phyloP scores from a whole-genome alignment of 495 filamentous ascomycete genomes.

The Penicillium macrosclerotiorum region DNA sequence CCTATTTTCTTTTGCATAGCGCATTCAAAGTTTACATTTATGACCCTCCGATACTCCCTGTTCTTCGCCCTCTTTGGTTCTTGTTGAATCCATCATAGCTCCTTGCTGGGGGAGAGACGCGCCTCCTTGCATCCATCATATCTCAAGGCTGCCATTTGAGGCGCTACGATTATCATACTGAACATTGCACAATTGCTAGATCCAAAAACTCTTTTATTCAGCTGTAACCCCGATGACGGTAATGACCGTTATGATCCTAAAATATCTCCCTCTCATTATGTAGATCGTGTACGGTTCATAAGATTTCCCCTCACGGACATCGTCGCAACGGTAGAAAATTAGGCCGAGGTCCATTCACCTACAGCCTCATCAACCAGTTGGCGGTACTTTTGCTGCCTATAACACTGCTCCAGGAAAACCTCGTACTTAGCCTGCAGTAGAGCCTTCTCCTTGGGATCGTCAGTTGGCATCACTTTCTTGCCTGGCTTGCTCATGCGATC shows the following conservation, averaged over 20 bases:
- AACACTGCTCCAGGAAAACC: constrained; percentile 61
- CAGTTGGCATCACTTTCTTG: constrained; percentile 71
- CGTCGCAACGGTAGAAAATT: not conserved
- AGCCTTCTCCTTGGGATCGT: constrained; percentile 68
- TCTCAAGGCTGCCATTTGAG: not conserved
- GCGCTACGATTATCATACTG: not conserved
- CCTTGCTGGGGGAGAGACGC: constrained; percentile 3
- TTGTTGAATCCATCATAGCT: not conserved
- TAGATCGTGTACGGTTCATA: not conserved
- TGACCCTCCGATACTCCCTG: not conserved
- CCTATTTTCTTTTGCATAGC: constrained; percentile 11
- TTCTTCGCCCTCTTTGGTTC: not conserved
- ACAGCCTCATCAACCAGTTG: constrained; percentile 64
- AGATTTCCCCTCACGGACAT: not conserved
- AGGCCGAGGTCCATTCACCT: constrained; percentile 32
- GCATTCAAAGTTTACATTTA: constrained; percentile 2
- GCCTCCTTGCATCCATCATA: not conserved
- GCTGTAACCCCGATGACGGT: not conserved
- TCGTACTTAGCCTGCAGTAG: constrained; percentile 84
- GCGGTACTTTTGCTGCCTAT: constrained; percentile 59
- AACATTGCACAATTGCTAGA: constrained; percentile 1
- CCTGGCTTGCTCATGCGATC: constrained; percentile 94
- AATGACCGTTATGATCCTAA: constrained; percentile 2
- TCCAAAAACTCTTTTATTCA: not conserved
- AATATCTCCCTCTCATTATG: not conserved